A percentile compares a stretch with the other conserved stretches of the same genome.
phyloP scores from a whole-genome alignment of 2,329 filamentous ascomycete species.

The Botrytis squamosa region DNA sequence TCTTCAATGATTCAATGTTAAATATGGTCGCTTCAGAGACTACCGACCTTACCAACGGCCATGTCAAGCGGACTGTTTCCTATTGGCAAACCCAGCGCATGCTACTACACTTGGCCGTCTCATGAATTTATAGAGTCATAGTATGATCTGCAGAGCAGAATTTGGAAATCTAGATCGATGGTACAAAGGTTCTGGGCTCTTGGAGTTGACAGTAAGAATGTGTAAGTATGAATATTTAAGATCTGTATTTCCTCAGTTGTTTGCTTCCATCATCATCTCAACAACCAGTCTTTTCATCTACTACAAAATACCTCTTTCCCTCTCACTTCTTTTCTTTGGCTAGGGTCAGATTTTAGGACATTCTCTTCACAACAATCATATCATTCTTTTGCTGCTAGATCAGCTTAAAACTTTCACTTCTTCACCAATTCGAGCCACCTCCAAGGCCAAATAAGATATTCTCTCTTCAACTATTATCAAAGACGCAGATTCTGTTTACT shows the following conservation, averaged over 20 bases:
- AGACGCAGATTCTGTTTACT: neutral
- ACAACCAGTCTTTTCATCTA: constrained; percentile 30
- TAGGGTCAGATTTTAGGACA: constrained; percentile 23
- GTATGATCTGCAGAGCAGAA: constrained; percentile 13
- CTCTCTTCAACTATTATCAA: neutral
- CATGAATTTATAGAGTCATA: constrained; percentile 39
- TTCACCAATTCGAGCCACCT: neutral
- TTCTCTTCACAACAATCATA: constrained; percentile 35
- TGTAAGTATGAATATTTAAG: constrained; percentile 36
- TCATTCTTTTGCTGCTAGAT: constrained; percentile 35
- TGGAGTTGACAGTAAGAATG: constrained; percentile 12
- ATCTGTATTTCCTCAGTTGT: constrained; percentile 28
- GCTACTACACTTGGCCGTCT: constrained; percentile 36
- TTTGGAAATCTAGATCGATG: constrained; percentile 22
- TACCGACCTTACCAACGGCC: constrained; percentile 27
- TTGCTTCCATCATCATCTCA: constrained; percentile 34
- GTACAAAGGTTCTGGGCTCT: constrained; percentile 18
- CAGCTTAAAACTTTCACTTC: constrained; percentile 29
- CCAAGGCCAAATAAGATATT: neutral
- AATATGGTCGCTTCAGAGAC: neutral
- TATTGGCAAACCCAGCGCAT: constrained; percentile 39
- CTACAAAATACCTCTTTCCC: constrained; percentile 32
- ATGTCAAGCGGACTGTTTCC: constrained; percentile 22
- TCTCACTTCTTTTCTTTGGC: constrained; percentile 29
- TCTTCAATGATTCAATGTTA: neutral